phyloP scores from a whole-genome alignment of 2,329 filamentous ascomycete genomes.

The Zymoseptoria crescenta region DNA sequence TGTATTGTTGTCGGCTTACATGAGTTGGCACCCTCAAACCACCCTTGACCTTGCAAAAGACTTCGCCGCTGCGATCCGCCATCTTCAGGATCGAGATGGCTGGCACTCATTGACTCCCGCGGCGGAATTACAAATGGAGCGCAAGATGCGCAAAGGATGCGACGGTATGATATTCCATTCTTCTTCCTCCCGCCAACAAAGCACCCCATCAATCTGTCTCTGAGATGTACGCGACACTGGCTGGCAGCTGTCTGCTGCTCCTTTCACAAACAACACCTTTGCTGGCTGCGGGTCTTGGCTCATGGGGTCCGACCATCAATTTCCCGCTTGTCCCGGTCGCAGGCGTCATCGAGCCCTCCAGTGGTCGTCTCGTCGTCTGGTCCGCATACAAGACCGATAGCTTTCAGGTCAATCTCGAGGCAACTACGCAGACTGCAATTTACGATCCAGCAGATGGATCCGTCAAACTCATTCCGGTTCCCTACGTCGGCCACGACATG shows the following conservation, averaged over 20 bases:
- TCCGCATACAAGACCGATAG: background rate
- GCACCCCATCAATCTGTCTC: background rate
- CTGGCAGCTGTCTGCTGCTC: background rate
- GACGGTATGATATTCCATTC: background rate
- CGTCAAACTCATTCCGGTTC: background rate
- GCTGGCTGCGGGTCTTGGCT: background rate
- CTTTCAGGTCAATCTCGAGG: background rate
- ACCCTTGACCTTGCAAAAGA: background rate
- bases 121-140: background rate
- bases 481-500: constrained; percentile 40
- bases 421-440: background rate
- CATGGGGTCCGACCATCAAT: constrained; percentile 1
- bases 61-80: background rate
- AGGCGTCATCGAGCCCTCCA: constrained; percentile 1
- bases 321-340: constrained; percentile 3
- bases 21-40: background rate
- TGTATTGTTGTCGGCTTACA: background rate
- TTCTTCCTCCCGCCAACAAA: background rate
- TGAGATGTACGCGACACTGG: background rate
- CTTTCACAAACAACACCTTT: background rate
- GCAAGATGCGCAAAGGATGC: too few relatives aligned
- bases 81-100: background rate
- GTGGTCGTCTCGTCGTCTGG: constrained; percentile 3
- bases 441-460: background rate
- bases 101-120: background rate